Percentiles rank a stretch among this genome's conserved stretches.
Conservation (phyloP, 179 eudicot species). For the Spergularia azorica region DNA sequence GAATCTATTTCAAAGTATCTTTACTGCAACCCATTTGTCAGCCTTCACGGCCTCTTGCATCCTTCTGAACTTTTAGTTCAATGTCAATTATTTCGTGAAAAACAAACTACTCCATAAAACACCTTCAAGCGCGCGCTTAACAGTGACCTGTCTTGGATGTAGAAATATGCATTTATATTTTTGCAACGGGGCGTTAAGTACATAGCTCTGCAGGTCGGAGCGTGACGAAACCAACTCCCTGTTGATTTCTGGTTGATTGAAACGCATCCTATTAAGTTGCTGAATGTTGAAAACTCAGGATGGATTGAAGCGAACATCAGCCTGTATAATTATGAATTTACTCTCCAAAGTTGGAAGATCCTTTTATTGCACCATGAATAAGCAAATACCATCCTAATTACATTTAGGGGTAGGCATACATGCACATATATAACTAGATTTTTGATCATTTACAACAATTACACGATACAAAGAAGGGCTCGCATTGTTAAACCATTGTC, state of each 20-base stretch:
- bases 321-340: not conserved
- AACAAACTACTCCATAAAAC: too few species aligned
- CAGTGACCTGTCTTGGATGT: too few species aligned
- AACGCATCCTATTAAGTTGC: not conserved
- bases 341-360: too few species aligned
- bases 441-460: conserved; percentile 13
- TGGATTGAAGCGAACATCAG: not conserved
- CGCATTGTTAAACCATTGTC: too few species aligned
- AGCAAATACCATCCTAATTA: conserved; percentile 10
- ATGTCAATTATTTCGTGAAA: too few species aligned
- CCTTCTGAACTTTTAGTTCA: not conserved
- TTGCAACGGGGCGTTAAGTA: not conserved
- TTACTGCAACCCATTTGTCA: not conserved
- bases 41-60: not conserved
- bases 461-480: conserved; percentile 17
- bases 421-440: not conserved
- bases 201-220: not conserved
- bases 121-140: too few species aligned
- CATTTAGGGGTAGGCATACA: too few species aligned
- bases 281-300: not conserved
- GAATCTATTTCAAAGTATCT: not conserved
- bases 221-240: not conserved
- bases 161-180: not conserved
- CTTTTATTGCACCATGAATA: not conserved
- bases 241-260: too few species aligned